Conservation (phyloP, 768 basidiomycete genomes). For the Hygrophorus pudorinus region DNA sequence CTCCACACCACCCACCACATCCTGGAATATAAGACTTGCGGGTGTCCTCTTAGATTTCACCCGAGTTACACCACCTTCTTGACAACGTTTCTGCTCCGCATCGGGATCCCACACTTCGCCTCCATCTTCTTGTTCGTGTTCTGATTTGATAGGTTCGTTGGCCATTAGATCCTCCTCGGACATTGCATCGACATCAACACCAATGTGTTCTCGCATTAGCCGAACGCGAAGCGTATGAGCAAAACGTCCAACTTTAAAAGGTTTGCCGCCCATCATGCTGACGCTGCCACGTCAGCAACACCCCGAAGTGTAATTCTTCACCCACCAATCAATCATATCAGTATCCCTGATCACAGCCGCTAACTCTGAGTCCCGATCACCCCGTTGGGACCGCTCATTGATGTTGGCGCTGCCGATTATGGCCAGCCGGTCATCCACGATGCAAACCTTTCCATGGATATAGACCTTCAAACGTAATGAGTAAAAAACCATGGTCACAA, state of each 20-base stretch:
- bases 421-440: slow-evolving; percentile 90
- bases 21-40: slow-evolving; percentile 22
- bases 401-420: slow-evolving; percentile 97
- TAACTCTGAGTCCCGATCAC: slow-evolving; percentile 94
- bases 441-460: slow-evolving; percentile 80
- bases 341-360: slow-evolving; percentile 92
- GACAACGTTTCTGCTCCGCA: slow-evolving; percentile 46
- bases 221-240: slow-evolving; percentile 90
- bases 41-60: slow-evolving; percentile 26
- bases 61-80: slow-evolving; percentile 32
- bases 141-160: slow-evolving; percentile 37
- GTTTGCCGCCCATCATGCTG: slow-evolving; percentile 91
- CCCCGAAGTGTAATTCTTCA: slow-evolving; percentile 1
- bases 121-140: slow-evolving; percentile 42
- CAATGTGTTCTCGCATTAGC: slow-evolving; percentile 94
- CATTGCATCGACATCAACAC: slow-evolving; percentile 86
- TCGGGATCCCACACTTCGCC: slow-evolving; percentile 79
- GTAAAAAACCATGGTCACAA: no score
- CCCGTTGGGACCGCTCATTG: slow-evolving; percentile 92
- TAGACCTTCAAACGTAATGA: slow-evolving; percentile 56
- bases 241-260: slow-evolving; percentile 94
- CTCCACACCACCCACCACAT: slow-evolving; percentile 27
- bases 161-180: slow-evolving; percentile 64
- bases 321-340: slow-evolving; percentile 88
- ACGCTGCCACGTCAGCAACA: neutral